Evolutionary conservation across 768 basidiomycete genomes (phyloP).

Genomic region (Pisolithus orientalis): DNA sequence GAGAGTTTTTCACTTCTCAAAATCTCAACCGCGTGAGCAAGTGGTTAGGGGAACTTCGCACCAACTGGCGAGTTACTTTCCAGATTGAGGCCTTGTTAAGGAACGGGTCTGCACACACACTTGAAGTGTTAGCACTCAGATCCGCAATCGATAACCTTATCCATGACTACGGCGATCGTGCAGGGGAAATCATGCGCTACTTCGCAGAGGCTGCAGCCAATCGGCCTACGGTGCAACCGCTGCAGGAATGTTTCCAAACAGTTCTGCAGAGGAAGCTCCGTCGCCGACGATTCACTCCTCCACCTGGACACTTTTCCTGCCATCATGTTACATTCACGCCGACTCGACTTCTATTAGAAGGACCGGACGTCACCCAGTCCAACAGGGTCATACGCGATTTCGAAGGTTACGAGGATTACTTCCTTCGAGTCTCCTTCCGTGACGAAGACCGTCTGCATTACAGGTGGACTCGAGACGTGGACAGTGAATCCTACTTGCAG

Average conservation of each 20-base stretch:
- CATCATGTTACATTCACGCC: constrained; percentile 75
- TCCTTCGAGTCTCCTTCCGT: constrained; percentile 78
- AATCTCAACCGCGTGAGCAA: constrained; percentile 40
- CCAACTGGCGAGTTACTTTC: constrained; percentile 61
- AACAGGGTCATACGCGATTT: constrained; percentile 77
- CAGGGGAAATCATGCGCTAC: constrained; percentile 45
- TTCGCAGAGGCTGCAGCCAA: constrained; percentile 46
- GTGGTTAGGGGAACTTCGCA: constrained; percentile 33
- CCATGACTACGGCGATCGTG: constrained; percentile 28
- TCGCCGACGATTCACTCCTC: constrained; percentile 16
- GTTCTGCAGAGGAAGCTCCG: constrained; percentile 16
- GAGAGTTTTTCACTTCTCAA: constrained; percentile 45
- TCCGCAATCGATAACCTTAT: constrained; percentile 39
- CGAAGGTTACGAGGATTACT: constrained; percentile 52
- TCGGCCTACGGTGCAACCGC: constrained; percentile 37
- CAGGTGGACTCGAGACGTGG: constrained; percentile 63
- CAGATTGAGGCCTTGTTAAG: constrained; percentile 68
- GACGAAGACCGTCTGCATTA: constrained; percentile 78
- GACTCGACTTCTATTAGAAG: constrained; percentile 67
- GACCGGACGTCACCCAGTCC: constrained; percentile 68
- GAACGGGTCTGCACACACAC: constrained; percentile 56
- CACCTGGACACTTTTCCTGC: constrained; percentile 50
- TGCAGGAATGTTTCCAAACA: constrained; percentile 41
- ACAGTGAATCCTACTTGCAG: constrained; percentile 48
- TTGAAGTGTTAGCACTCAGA: constrained; percentile 45